Evolutionary conservation across 2,329 filamentous ascomycete species (phyloP).

Genomic region (Pseudogymnoascus sp.): DNA sequence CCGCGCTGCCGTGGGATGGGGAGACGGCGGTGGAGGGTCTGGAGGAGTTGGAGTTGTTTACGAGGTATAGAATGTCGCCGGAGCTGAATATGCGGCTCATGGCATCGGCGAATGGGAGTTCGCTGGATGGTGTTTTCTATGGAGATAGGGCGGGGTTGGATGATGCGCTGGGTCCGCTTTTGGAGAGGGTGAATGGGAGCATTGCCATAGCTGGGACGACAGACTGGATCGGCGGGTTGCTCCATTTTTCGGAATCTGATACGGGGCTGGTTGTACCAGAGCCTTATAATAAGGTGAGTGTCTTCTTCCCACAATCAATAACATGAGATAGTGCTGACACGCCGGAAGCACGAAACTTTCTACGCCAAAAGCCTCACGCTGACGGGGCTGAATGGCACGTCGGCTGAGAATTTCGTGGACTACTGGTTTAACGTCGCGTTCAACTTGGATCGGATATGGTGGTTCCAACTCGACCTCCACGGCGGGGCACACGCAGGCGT

Average conservation of each 20-base stretch:
- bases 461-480: conserved; percentile 56
- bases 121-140: neutral
- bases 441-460: conserved; percentile 44
- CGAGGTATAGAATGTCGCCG: neutral
- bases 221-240: neutral
- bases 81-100: neutral
- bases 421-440: conserved; percentile 49
- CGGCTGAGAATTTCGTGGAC: conserved; percentile 35
- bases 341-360: conserved; percentile 42
- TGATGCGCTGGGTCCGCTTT: neutral
- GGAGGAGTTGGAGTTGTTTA: neutral
- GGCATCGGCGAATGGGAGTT: neutral
- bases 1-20: conserved; percentile 14
- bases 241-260: neutral
- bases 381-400: conserved; percentile 40
- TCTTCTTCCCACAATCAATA: neutral
- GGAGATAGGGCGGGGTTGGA: neutral
- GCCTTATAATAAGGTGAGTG: neutral
- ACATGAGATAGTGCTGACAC: neutral
- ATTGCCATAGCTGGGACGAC: neutral
- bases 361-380: conserved; percentile 53
- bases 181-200: neutral
- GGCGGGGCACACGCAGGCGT: conserved; percentile 45
- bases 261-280: neutral
- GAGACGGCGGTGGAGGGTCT: neutral